Evolutionary conservation across 495 filamentous ascomycete species (phyloP).

Genomic region (Lichina pygmaea): DNA sequence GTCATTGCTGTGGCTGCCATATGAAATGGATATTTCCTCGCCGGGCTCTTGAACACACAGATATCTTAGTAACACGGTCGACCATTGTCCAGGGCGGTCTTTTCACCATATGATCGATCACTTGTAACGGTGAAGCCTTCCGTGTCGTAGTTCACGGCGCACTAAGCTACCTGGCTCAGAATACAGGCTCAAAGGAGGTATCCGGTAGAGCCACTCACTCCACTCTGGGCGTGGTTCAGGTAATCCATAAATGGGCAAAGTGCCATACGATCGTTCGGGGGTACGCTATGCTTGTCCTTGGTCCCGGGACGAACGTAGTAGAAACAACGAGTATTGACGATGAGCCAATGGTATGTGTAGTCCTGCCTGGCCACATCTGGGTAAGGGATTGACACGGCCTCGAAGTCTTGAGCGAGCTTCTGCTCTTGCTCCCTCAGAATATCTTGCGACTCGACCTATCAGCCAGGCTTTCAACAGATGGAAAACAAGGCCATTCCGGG

Average conservation of each 20-base stretch:
- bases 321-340: conserved; percentile 65
- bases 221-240: conserved; percentile 50
- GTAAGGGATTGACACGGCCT: conserved; percentile 21
- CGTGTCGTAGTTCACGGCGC: conserved; percentile 30
- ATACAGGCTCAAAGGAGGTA: conserved; percentile 3
- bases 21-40: conserved; percentile 57
- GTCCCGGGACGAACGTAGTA: conserved; percentile 31
- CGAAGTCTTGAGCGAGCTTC: conserved; percentile 38
- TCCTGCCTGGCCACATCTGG: conserved; percentile 21
- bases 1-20: conserved; percentile 58
- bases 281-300: conserved; percentile 15
- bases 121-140: conserved; percentile 33
- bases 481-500: neutral
- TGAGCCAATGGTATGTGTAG: conserved; percentile 50
- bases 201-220: conserved; percentile 7
- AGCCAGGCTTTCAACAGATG: neutral
- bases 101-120: conserved; percentile 24
- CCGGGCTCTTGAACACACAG: conserved; percentile 14
- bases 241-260: conserved; percentile 69
- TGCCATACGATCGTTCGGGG: conserved; percentile 46
- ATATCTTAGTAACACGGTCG: neutral
- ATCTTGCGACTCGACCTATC: neutral
- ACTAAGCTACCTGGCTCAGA: conserved; percentile 14
- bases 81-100: neutral
- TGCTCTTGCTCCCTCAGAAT: conserved; percentile 32